phyloP scores from a whole-genome alignment of 179 eudicot genomes.

The Corrigiola litoralis region DNA sequence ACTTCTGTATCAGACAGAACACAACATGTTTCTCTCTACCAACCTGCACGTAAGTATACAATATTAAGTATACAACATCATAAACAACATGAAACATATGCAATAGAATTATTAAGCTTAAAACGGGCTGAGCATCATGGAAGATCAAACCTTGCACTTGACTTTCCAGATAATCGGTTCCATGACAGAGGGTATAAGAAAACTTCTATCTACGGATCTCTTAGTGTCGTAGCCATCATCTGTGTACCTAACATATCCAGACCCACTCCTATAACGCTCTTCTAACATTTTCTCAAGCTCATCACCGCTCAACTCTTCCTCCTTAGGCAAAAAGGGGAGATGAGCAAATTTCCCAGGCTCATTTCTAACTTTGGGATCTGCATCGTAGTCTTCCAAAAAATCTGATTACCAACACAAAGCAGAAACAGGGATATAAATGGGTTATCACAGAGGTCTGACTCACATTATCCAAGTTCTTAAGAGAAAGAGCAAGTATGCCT shows the following conservation, averaged over 20 bases:
- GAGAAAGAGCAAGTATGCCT: background rate
- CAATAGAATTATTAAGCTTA: slow-evolving; percentile 8
- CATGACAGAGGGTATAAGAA: slow-evolving; percentile 33
- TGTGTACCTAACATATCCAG: slow-evolving; percentile 63
- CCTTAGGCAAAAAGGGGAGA: slow-evolving; percentile 64
- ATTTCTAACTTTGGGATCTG: slow-evolving; percentile 29
- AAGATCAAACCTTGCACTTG: slow-evolving; percentile 79
- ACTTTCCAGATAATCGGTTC: slow-evolving; percentile 87
- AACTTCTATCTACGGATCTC: slow-evolving; percentile 29
- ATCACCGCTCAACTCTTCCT: slow-evolving; percentile 75
- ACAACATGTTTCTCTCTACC: slow-evolving; percentile 91
- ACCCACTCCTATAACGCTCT: slow-evolving; percentile 74
- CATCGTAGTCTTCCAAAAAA: slow-evolving; percentile 39
- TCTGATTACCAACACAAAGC: slow-evolving; percentile 35
- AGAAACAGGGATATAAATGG: background rate
- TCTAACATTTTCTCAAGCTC: slow-evolving; percentile 65
- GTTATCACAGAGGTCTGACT: background rate
- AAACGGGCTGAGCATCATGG: background rate
- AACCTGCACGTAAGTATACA: slow-evolving; percentile 38
- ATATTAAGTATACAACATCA: background rate
- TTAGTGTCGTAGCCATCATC: slow-evolving; percentile 56
- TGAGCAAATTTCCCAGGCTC: slow-evolving; percentile 46
- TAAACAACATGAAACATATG: background rate
- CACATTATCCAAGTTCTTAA: background rate
- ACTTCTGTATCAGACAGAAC: slow-evolving; percentile 91